A percentile compares a stretch with the other conserved stretches of the same genome.
These are phyloP conservation scores for Symbiodinium pilosum DNA, from an alignment of 73 alveolate species.

Conservation along the genomic window DNA sequence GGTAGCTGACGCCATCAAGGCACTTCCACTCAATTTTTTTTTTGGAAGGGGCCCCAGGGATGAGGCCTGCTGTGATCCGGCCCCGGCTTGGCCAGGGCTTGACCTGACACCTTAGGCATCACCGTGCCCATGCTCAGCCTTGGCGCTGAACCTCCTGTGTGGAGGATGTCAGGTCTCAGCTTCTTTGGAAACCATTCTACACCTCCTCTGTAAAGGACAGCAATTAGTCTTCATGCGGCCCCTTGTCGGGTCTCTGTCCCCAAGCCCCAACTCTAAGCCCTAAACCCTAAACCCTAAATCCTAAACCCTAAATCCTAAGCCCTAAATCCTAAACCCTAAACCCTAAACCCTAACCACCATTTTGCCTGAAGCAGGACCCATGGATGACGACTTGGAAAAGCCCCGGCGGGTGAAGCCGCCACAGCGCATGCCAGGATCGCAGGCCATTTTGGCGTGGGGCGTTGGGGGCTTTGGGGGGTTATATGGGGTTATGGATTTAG, in stretches of 20 bases:
- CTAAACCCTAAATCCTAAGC: background rate
- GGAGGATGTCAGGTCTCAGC: too few species aligned
- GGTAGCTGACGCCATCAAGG: too few species aligned
- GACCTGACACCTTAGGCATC: too few species aligned
- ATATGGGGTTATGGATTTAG: background rate
- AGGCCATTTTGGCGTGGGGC: background rate
- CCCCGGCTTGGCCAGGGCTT: too few species aligned
- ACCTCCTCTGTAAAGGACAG: too few species aligned
- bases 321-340: background rate
- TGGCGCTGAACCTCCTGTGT: too few species aligned
- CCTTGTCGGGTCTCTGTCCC: background rate
- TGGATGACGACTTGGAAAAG: background rate
- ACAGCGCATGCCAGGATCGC: background rate
- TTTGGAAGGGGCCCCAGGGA: too few species aligned
- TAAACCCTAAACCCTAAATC: background rate
- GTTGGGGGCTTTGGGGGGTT: background rate
- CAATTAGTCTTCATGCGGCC: too few species aligned
- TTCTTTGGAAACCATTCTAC: too few species aligned
- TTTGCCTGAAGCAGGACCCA: background rate
- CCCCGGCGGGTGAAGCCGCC: slow-evolving; percentile 20
- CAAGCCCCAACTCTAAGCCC: background rate
- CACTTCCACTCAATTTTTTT: too few species aligned
- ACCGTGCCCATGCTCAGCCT: too few species aligned
- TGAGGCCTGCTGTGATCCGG: too few species aligned
- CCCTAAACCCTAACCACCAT: background rate